These are phyloP conservation scores for Ophiocordyceps camponoti-leonardi DNA, from an alignment of 2,329 filamentous ascomycete species.

Conservation along the genomic window DNA sequence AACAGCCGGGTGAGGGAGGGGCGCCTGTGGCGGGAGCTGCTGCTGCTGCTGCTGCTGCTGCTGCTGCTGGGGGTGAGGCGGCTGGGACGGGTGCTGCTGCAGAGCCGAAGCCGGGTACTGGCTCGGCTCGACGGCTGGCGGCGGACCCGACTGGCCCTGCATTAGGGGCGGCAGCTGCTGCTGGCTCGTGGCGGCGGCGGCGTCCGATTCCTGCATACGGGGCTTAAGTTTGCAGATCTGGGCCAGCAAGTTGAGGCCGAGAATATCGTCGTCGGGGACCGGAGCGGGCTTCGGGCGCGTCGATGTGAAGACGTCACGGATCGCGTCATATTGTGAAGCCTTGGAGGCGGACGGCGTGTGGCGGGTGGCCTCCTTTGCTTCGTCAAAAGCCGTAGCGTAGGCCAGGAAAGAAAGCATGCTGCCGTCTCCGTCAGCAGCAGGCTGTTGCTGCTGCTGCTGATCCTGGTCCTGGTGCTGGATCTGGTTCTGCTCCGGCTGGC, in stretches of 20 bases:
- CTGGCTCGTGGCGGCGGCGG: background rate
- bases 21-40: slow-evolving; percentile 7
- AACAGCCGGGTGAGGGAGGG: slow-evolving; percentile 4
- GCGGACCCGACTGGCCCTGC: background rate
- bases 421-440: slow-evolving; percentile 8
- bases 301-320: slow-evolving; percentile 23
- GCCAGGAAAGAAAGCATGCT: slow-evolving; percentile 13
- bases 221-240: slow-evolving; percentile 16
- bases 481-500: too few relatives aligned
- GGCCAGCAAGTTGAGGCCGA: slow-evolving; percentile 16
- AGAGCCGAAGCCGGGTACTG: background rate
- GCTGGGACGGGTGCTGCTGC: background rate
- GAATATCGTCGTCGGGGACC: slow-evolving; percentile 7
- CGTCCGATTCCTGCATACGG: slow-evolving; percentile 7
- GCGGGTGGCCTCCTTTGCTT: slow-evolving; percentile 11
- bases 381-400: slow-evolving; percentile 14
- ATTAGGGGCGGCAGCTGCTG: slow-evolving; percentile 3
- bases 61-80: too few relatives aligned
- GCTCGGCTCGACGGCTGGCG: background rate
- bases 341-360: slow-evolving; percentile 11
- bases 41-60: background rate
- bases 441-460: background rate
- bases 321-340: slow-evolving; percentile 18
- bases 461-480: too few relatives aligned
- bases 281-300: slow-evolving; percentile 14